Percentiles rank a stretch among this genome's conserved stretches.
phyloP scores from a whole-genome alignment of 148 eudicot genomes.

The Camellia granthamiana region DNA sequence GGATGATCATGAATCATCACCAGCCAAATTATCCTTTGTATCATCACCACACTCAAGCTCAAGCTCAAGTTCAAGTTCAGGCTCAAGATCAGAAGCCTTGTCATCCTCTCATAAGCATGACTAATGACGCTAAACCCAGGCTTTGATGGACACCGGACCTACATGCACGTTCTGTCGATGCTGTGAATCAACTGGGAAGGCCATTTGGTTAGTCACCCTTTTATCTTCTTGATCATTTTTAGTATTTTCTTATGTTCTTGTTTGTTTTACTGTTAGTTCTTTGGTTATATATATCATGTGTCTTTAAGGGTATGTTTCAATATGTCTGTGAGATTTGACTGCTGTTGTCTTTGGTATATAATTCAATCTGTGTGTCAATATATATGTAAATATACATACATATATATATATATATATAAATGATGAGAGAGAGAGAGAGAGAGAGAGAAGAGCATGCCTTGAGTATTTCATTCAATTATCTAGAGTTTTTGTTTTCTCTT shows the following conservation, averaged over 20 bases:
- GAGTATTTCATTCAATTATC: too few species aligned
- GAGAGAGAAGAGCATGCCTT: too few species aligned
- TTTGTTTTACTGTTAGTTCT: not conserved
- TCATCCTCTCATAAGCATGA: not conserved
- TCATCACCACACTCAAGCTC: not conserved
- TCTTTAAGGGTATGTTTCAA: not conserved
- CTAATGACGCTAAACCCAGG: not conserved
- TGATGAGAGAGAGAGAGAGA: not conserved
- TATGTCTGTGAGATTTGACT: too few species aligned
- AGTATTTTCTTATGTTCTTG: not conserved
- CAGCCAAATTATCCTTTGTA: not conserved
- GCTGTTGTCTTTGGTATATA: too few species aligned
- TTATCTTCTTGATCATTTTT: not conserved
- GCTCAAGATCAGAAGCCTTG: not conserved
- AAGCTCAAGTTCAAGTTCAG: too few species aligned
- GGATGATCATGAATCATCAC: too few species aligned
- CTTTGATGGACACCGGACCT: not conserved
- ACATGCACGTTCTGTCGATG: not conserved
- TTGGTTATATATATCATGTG: not conserved
- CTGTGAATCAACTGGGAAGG: not conserved
- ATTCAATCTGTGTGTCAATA: too few species aligned
- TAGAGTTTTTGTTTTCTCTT: too few species aligned
- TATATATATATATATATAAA: too few species aligned
- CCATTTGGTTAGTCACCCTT: not conserved
- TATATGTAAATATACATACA: too few species aligned